Evolutionary conservation across 2,329 filamentous ascomycete species (phyloP).

Genomic region (Hymenoscyphus fructigenus): DNA sequence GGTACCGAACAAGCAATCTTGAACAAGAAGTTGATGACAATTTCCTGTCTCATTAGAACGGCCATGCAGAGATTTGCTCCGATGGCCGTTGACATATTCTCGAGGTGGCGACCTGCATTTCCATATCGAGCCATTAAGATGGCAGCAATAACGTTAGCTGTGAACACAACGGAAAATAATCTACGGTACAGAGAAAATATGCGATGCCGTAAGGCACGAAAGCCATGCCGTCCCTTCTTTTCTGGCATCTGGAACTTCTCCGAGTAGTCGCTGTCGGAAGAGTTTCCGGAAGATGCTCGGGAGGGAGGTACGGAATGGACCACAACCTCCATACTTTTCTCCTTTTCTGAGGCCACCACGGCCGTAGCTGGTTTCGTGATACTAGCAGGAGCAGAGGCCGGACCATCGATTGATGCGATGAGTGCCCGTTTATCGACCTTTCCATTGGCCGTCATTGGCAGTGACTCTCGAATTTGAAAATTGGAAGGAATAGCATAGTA

Average conservation of each 20-base stretch:
- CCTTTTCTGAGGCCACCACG: neutral
- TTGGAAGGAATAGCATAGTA: slow-evolving; percentile 55
- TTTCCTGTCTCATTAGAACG: slow-evolving; percentile 54
- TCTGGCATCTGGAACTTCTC: slow-evolving; percentile 35
- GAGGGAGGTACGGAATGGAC: too few species aligned
- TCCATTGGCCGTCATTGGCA: slow-evolving; percentile 54
- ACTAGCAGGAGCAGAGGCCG: slow-evolving; percentile 18
- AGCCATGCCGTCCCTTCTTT: slow-evolving; percentile 42
- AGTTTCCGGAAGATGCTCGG: neutral
- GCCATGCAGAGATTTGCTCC: slow-evolving; percentile 40
- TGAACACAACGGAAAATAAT: slow-evolving; percentile 54
- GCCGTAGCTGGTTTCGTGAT: slow-evolving; percentile 23
- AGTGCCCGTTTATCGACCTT: slow-evolving; percentile 55
- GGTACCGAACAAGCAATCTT: slow-evolving; percentile 46
- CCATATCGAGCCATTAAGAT: slow-evolving; percentile 37
- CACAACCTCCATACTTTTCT: neutral
- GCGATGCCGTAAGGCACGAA: slow-evolving; percentile 31
- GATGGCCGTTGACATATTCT: slow-evolving; percentile 12
- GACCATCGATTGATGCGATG: slow-evolving; percentile 13
- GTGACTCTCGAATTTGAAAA: slow-evolving; percentile 43
- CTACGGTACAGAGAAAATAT: slow-evolving; percentile 56
- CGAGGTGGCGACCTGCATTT: slow-evolving; percentile 4
- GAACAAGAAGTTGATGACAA: slow-evolving; percentile 53
- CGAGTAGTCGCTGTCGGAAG: slow-evolving; percentile 13
- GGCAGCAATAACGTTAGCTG: slow-evolving; percentile 48